phyloP scores from a whole-genome alignment of 441 rosid species.

The Hura crepitans region DNA sequence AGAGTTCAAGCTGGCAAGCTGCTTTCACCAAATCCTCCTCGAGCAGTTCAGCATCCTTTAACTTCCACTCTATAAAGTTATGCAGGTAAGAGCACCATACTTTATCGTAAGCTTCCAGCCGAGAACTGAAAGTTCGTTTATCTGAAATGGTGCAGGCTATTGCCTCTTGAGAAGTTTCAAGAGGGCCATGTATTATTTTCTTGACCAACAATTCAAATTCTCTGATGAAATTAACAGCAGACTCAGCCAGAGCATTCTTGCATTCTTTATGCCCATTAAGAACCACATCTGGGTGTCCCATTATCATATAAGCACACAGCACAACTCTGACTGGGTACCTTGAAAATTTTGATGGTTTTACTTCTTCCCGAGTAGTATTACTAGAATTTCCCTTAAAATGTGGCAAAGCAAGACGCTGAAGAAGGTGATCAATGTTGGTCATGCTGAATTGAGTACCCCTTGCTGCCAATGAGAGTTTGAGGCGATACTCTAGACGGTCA shows the following conservation, averaged over 20 bases:
- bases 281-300: conserved; percentile 76
- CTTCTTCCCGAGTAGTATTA: conserved; percentile 24
- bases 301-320: conserved; percentile 76
- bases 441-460: conserved; percentile 29
- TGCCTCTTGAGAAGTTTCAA: conserved; percentile 36
- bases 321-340: conserved; percentile 74
- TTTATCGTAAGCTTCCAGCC: conserved; percentile 60
- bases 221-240: conserved; percentile 49
- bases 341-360: conserved; percentile 24
- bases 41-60: conserved; percentile 66
- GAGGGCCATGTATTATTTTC: conserved; percentile 54
- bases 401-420: conserved; percentile 51
- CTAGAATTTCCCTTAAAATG: conserved; percentile 41
- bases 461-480: conserved; percentile 23
- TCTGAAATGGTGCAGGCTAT: conserved; percentile 31
- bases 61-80: conserved; percentile 72
- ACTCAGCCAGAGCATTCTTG: conserved; percentile 52
- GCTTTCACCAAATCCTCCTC: conserved; percentile 80
- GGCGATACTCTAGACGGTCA: conserved; percentile 57
- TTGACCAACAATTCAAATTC: conserved; percentile 62
- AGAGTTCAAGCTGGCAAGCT: conserved; percentile 86
- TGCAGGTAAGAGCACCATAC: conserved; percentile 69
- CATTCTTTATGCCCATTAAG: conserved; percentile 60
- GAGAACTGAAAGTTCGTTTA: conserved; percentile 53
- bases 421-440: conserved; percentile 72